Conservation (phyloP, 2,329 filamentous ascomycete genomes). For the Fusarium mundagurra region DNA sequence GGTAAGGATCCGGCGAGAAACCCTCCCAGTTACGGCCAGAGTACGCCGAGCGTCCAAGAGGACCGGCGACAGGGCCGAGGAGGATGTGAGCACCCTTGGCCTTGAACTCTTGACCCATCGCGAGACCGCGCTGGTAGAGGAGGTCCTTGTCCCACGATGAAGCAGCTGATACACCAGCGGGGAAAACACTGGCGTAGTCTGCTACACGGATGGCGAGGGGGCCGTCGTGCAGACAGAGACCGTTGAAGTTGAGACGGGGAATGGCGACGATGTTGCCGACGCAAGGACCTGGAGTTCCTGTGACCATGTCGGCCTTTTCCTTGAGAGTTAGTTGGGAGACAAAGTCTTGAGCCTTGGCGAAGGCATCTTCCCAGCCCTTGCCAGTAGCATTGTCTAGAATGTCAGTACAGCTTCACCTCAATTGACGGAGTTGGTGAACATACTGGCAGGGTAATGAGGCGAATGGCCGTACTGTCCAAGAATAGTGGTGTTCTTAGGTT, state of each 20-base stretch:
- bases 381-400: slow-evolving; percentile 50
- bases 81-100: slow-evolving; percentile 78
- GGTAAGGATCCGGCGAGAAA: slow-evolving; percentile 72
- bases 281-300: slow-evolving; percentile 47
- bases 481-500: slow-evolving; percentile 54
- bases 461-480: slow-evolving; percentile 53
- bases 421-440: slow-evolving; percentile 14
- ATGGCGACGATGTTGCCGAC: slow-evolving; percentile 52
- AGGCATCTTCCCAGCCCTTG: slow-evolving; percentile 49
- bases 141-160: slow-evolving; percentile 75
- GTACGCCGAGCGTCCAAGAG: slow-evolving; percentile 55
- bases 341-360: slow-evolving; percentile 50
- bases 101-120: slow-evolving; percentile 68
- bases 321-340: slow-evolving; percentile 43
- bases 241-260: slow-evolving; percentile 53
- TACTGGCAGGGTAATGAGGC: slow-evolving; percentile 51
- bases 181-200: slow-evolving; percentile 58
- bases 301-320: slow-evolving; percentile 49
- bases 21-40: slow-evolving; percentile 73
- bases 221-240: slow-evolving; percentile 54
- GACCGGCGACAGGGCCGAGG: slow-evolving; percentile 56
- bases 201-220: slow-evolving; percentile 45
- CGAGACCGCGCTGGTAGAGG: slow-evolving; percentile 68
- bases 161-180: slow-evolving; percentile 70
- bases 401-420: slow-evolving; percentile 8